Base-by-base conservation (phyloP, 805 yeast genomes). In the Kazachstania taianensis region DNA sequence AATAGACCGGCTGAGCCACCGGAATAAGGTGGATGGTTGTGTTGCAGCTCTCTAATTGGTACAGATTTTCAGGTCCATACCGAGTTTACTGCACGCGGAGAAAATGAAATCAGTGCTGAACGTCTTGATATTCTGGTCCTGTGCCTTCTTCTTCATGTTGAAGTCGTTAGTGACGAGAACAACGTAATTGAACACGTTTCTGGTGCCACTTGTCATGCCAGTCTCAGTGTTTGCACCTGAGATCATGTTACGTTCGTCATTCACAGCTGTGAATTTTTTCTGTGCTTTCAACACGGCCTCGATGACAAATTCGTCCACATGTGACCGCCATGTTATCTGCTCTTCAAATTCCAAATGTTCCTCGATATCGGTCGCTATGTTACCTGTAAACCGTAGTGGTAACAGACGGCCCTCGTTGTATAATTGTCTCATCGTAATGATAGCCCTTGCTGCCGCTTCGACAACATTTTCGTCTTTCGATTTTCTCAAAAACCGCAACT, bases 371-470 rank as follows among this genome's bases (percentile, higher is more conserved):
- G 73, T 64, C 0, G 86, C 83, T 29, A 71, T 66, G 3, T 80
- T 69, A 28, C 86, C 87, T 47, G 81, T 80, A 45, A 78, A 76
- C 46, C 83, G 65, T 40, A 78, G 57, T 2, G 85, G 81, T 23
- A 74, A 41, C 26, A 79, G 63, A 34, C 68, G 70, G 32, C 66
- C 63, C 30, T 78, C 75, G 14, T 67, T 52, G 45, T 74, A 76
- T 35, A 81, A 59, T 48, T 79, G 86, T 41, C 87, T 64, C 28
- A 80, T 68, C 5, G 81, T 78, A 4, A 81, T 78, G 5, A 81
- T 86, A 1, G 86, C 81, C 35, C 94, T 61, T 0, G 89, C 80
- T 0, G 89, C 89, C 2, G 86, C 79, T 52, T 81, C 92, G 1
- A 84, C 73, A 14, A 81, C 76, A 4, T 79, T 72, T 1, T 77